These are phyloP conservation scores for Volvox carteri DNA, from an alignment of 163 green algal genomes.

Conservation along the genomic window DNA sequence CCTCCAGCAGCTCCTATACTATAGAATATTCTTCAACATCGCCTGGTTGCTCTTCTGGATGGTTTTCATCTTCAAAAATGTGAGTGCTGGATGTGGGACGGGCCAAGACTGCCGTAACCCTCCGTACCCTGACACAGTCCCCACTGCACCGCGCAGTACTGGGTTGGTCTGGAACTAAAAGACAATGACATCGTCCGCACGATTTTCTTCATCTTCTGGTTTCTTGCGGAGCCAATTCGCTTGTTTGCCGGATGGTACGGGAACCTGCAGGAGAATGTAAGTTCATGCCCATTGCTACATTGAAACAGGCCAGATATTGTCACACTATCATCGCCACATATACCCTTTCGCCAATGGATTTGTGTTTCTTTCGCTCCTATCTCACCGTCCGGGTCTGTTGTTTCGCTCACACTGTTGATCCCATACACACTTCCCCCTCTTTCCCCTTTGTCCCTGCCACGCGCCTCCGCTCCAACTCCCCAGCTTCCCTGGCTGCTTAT, in stretches of 20 bases:
- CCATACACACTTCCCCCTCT: too few species aligned
- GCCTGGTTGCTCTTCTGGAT: slow-evolving; percentile 50
- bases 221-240: slow-evolving; percentile 69
- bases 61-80: slow-evolving; percentile 41
- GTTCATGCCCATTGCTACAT: too few species aligned
- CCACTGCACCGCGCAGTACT: slow-evolving; percentile 55
- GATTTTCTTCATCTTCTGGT: slow-evolving; percentile 71
- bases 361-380: too few species aligned
- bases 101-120: not conserved
- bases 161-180: slow-evolving; percentile 46
- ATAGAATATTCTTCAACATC: slow-evolving; percentile 62
- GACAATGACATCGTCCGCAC: slow-evolving; percentile 72
- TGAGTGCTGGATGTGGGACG: slow-evolving; percentile 5
- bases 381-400: too few species aligned
- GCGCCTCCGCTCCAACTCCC: not conserved
- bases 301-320: too few species aligned
- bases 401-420: too few species aligned
- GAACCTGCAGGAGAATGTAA: slow-evolving; percentile 77
- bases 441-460: not conserved
- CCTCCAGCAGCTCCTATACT: slow-evolving; percentile 74
- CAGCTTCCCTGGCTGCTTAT: slow-evolving; percentile 74
- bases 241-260: slow-evolving; percentile 68
- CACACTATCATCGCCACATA: too few species aligned
- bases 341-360: too few species aligned
- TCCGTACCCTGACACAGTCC: not conserved